Conservation (phyloP, 768 basidiomycete genomes). For the Lactifluus piperatus region DNA sequence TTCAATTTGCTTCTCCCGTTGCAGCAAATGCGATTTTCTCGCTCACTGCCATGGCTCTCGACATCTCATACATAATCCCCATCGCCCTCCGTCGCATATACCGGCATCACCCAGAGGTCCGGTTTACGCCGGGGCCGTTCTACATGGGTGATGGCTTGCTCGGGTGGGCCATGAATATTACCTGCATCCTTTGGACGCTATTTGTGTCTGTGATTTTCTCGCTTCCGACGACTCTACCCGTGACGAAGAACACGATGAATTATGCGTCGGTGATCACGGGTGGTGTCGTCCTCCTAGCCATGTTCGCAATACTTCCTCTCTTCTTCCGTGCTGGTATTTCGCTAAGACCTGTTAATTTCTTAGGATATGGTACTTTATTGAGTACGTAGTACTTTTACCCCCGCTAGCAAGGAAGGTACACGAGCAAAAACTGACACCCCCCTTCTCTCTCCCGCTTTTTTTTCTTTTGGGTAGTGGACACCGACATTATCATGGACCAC, state of each 20-base stretch:
- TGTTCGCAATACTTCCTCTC: slow-evolving; percentile 19
- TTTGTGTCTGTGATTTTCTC: slow-evolving; percentile 67
- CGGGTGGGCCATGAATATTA: slow-evolving; percentile 51
- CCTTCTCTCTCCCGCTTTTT: no score
- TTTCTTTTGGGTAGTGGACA: slow-evolving; percentile 6
- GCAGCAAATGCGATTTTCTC: slow-evolving; percentile 80
- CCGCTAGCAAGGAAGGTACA: neutral
- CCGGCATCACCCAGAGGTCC: slow-evolving; percentile 68
- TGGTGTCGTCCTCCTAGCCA: slow-evolving; percentile 28
- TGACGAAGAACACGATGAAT: slow-evolving; percentile 69
- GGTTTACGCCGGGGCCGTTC: slow-evolving; percentile 81
- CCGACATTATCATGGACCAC: slow-evolving; percentile 18
- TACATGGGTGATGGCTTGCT: slow-evolving; percentile 67
- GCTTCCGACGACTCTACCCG: slow-evolving; percentile 59
- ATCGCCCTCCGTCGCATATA: slow-evolving; percentile 65
- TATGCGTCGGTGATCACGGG: slow-evolving; percentile 54
- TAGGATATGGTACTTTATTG: slow-evolving; percentile 23
- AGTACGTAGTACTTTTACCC: slow-evolving; percentile 10
- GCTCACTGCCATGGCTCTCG: slow-evolving; percentile 69
- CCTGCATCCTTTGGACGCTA: slow-evolving; percentile 61
- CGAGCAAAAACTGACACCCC: neutral
- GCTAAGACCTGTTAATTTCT: neutral
- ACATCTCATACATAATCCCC: slow-evolving; percentile 76
- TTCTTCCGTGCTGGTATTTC: neutral
- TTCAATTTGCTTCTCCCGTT: slow-evolving; percentile 68